These are phyloP conservation scores for Sclerotinia subarctica DNA, from an alignment of 2,329 filamentous ascomycete genomes.

Conservation along the genomic window DNA sequence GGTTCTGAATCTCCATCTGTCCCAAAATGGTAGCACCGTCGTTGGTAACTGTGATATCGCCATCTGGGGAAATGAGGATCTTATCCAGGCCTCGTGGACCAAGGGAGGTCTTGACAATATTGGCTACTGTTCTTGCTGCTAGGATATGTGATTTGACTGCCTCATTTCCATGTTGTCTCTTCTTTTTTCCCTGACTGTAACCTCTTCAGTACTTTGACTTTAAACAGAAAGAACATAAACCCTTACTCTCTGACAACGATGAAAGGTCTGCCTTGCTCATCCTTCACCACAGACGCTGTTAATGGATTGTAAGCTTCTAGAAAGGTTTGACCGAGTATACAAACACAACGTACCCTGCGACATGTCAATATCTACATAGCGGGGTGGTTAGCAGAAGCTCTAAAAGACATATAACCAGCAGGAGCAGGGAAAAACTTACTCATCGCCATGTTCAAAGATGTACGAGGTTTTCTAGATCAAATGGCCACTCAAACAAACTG, in stretches of 20 bases:
- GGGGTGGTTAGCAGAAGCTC: constrained; percentile 31
- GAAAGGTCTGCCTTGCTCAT: constrained; percentile 95
- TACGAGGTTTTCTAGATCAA: constrained; percentile 25
- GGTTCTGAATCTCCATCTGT: constrained; percentile 99
- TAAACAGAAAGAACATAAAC: constrained; percentile 25
- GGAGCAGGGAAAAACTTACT: constrained; percentile 46
- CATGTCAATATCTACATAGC: constrained; percentile 68
- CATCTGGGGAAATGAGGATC: constrained; percentile 97
- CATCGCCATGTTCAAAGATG: constrained; percentile 53
- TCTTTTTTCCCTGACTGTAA: constrained; percentile 89
- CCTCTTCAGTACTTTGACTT: constrained; percentile 25
- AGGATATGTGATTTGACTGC: constrained; percentile 98
- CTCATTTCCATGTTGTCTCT: constrained; percentile 92
- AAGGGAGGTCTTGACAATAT: constrained; percentile 95
- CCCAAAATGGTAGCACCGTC: constrained; percentile 96
- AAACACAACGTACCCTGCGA: constrained; percentile 65
- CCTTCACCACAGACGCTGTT: constrained; percentile 76
- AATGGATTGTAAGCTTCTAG: constrained; percentile 29
- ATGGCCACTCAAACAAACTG: constrained; percentile 3
- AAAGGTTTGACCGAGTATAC: neutral
- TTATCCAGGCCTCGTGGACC: constrained; percentile 96
- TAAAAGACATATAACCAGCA: constrained; percentile 28
- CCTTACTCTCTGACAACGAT: constrained; percentile 96
- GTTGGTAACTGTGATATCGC: constrained; percentile 98
- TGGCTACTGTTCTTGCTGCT: constrained; percentile 90